phyloP scores from a whole-genome alignment of 805 yeast species.

The Sugiyamaella americana region DNA sequence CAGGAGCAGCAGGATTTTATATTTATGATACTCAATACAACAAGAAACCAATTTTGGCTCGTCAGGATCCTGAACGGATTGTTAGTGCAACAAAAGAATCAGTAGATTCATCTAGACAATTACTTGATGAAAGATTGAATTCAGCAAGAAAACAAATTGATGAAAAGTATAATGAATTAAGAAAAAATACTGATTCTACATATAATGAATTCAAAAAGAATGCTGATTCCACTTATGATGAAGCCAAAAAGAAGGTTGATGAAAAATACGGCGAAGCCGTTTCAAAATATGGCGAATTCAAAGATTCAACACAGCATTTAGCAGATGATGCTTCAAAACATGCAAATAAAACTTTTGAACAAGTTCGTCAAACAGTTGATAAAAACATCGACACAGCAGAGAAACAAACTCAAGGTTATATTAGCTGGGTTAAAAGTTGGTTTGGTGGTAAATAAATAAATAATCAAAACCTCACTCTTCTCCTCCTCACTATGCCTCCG shows the following conservation, averaged over 20 bases:
- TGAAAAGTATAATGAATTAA: slow-evolving; percentile 15
- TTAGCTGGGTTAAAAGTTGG: not conserved
- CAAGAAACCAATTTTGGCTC: slow-evolving; percentile 16
- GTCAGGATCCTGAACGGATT: slow-evolving; percentile 18
- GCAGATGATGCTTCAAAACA: slow-evolving; percentile 9
- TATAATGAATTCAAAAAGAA: not conserved
- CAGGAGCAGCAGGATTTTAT: slow-evolving; percentile 21
- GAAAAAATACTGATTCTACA: slow-evolving; percentile 11
- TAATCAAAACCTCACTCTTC: not conserved
- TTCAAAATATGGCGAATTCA: not conserved
- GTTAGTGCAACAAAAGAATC: slow-evolving; percentile 10
- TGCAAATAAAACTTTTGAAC: slow-evolving; percentile 3
- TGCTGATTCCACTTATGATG: slow-evolving; percentile 1
- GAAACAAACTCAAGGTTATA: not conserved
- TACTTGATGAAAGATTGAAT: not conserved
- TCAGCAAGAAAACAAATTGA: slow-evolving; percentile 7
- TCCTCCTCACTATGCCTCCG: too few relatives aligned
- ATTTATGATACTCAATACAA: slow-evolving; percentile 18
- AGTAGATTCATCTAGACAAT: not conserved
- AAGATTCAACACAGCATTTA: not conserved
- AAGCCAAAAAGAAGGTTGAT: not conserved
- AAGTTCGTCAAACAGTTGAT: not conserved
- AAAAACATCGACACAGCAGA: not conserved
- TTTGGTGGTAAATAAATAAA: not conserved
- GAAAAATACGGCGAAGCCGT: slow-evolving; percentile 7